A percentile compares a stretch with the other conserved stretches of the same genome.
phyloP scores from a whole-genome alignment of 2,329 filamentous ascomycete genomes.

The Tolypocladium pustulatum region DNA sequence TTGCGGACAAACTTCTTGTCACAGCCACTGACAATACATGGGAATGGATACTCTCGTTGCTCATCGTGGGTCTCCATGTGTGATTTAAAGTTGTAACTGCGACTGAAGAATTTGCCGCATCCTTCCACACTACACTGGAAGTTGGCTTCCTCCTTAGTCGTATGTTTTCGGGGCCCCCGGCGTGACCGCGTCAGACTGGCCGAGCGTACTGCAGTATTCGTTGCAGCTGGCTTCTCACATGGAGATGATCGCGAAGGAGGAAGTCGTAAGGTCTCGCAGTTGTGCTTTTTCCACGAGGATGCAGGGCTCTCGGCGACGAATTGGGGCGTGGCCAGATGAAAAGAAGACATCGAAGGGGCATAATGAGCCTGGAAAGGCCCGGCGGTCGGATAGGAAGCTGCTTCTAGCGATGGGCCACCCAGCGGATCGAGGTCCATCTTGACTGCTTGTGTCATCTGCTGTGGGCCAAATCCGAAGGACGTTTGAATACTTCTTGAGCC shows the following conservation, averaged over 20 bases:
- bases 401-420: not conserved
- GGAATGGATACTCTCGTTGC: constrained; percentile 58
- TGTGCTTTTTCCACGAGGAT: not conserved
- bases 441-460: not conserved
- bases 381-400: not conserved
- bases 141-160: constrained; percentile 59
- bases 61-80: constrained; percentile 80
- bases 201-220: not conserved
- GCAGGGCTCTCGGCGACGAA: not conserved
- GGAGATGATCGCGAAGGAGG: not conserved
- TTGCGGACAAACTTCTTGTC: constrained; percentile 70
- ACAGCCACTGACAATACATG: constrained; percentile 56
- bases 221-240: not conserved
- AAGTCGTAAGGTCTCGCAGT: not conserved
- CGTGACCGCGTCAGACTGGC: not conserved
- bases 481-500: not conserved
- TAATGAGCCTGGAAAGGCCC: not conserved
- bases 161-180: constrained; percentile 36
- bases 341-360: not conserved
- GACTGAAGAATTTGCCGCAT: constrained; percentile 71
- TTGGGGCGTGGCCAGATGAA: not conserved
- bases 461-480: not conserved
- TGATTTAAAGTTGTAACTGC: constrained; percentile 78
- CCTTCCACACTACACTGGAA: constrained; percentile 57
- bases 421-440: not conserved